Conservation (phyloP, 805 yeast species). For the Sungouiella blattae region DNA sequence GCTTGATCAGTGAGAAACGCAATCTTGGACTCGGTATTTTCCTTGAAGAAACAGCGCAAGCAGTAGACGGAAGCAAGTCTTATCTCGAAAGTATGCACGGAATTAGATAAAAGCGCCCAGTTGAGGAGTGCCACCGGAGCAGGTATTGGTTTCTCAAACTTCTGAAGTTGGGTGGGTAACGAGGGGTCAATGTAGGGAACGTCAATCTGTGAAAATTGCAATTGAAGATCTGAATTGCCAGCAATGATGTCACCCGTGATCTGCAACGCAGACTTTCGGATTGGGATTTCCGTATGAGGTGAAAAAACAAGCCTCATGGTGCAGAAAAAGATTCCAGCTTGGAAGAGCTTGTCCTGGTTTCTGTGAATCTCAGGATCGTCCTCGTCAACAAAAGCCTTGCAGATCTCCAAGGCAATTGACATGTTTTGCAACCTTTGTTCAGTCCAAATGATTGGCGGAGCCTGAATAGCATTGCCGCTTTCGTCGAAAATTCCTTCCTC, state of each 20-base stretch:
- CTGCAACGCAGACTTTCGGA: conserved; percentile 65
- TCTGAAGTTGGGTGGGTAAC: conserved; percentile 41
- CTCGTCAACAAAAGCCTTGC: conserved; percentile 64
- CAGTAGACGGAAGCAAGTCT: conserved; percentile 69
- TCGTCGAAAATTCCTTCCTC: conserved; percentile 10
- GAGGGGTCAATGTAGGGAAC: conserved; percentile 89
- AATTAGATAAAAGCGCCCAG: conserved; percentile 78
- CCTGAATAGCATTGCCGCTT: conserved; percentile 11
- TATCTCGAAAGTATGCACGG: conserved; percentile 81
- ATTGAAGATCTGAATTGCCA: conserved; percentile 64
- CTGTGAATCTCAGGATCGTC: conserved; percentile 61
- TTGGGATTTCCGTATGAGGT: conserved; percentile 55
- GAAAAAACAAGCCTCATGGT: conserved; percentile 71
- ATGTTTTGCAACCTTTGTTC: conserved; percentile 70
- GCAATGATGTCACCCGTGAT: conserved; percentile 76
- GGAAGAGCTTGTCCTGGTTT: conserved; percentile 60
- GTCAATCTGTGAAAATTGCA: conserved; percentile 72
- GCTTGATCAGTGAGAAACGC: conserved; percentile 70
- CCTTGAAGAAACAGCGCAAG: conserved; percentile 63
- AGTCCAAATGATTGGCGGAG: conserved; percentile 62
- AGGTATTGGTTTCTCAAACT: conserved; percentile 46
- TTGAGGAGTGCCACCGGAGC: conserved; percentile 71
- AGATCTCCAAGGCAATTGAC: conserved; percentile 64
- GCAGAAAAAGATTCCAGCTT: conserved; percentile 60
- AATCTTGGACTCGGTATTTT: conserved; percentile 57